Evolutionary conservation across 345 rosid species (phyloP), one percentile per base, ranked within the genome.

Genomic region (Adansonia digitata): DNA sequence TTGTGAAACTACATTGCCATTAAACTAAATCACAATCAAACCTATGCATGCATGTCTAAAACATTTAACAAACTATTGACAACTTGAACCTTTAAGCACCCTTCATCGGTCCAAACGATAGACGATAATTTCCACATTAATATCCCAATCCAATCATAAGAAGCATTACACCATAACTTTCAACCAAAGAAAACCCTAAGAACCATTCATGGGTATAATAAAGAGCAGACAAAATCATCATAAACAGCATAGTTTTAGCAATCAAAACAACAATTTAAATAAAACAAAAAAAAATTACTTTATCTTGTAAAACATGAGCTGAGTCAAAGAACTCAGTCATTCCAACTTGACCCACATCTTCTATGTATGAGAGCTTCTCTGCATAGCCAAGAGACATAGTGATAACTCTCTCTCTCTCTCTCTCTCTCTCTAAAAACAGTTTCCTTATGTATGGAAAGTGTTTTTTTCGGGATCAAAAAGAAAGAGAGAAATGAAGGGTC

Each of bases 381-480:
- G 99, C 99, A 81, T 93, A 95, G 74, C 99, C 99, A 76, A 95
- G 85, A 82, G 99, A 95, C 99, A 95, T 95, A 78, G 80, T 60
- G 56, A 40, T 68, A 27, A 72, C 48, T 74, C 53, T 18, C 49
- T 80, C 24, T 59, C 24, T 27, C 40, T 42, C 59, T 63, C 43
- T 11, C 9, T 43, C 39, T 3, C 26, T 67, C 43, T 48, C 14
- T 42, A 20, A 62, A 46, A 55, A 13, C 43, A 67, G 65, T 65
- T 39, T 63, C 71, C 71, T 29, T 40, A 22, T 17, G 26, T 11
- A 45, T 45, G 68, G 29, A 43, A 43, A 59, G 14, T 31, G 68
- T 26, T 29, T 18, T 18, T 26, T n/a, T n/a, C n/a, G 76, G 55
- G 75, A 73, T 60, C 69, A 73, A 73, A 73, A 60, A 8, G 12